A percentile compares a stretch with the other conserved stretches of the same genome.
Conservation (phyloP, 495 filamentous ascomycete genomes). For the Xylaria flabelliformis region DNA sequence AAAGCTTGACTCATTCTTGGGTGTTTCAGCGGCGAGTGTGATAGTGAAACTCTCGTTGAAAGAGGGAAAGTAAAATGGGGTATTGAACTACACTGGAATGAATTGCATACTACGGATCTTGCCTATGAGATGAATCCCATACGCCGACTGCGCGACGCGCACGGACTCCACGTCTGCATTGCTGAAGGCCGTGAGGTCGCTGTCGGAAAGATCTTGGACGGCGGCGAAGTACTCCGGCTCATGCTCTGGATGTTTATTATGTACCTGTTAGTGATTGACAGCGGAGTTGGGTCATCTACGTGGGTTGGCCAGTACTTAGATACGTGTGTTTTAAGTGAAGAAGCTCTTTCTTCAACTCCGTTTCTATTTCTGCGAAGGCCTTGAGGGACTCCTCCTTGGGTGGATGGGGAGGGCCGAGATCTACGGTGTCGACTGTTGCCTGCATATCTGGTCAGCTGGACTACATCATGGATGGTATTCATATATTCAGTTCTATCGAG, state of each 20-base stretch:
- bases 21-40: neutral
- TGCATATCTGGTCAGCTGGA: constrained; percentile 26
- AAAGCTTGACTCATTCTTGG: neutral
- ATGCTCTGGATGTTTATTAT: constrained; percentile 43
- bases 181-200: constrained; percentile 54
- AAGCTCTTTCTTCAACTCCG: constrained; percentile 56
- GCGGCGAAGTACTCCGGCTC: constrained; percentile 59
- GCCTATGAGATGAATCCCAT: constrained; percentile 64
- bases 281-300: too few species aligned
- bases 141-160: constrained; percentile 58
- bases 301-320: constrained; percentile 26
- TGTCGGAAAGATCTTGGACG: constrained; percentile 53
- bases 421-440: constrained; percentile 61
- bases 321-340: constrained; percentile 56
- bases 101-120: constrained; percentile 49
- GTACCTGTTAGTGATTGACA: neutral
- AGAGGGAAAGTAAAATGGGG: neutral
- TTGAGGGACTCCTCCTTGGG: constrained; percentile 60
- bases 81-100: neutral
- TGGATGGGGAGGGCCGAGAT: constrained; percentile 53
- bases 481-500: neutral
- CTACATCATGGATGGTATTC: neutral
- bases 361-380: constrained; percentile 55
- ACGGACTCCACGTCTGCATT: constrained; percentile 55
- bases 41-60: neutral